Percentiles rank a stretch among this genome's conserved stretches.
Evolutionary conservation across 2,329 filamentous ascomycete species (phyloP).

Genomic region (Pseudocercospora musae): DNA sequence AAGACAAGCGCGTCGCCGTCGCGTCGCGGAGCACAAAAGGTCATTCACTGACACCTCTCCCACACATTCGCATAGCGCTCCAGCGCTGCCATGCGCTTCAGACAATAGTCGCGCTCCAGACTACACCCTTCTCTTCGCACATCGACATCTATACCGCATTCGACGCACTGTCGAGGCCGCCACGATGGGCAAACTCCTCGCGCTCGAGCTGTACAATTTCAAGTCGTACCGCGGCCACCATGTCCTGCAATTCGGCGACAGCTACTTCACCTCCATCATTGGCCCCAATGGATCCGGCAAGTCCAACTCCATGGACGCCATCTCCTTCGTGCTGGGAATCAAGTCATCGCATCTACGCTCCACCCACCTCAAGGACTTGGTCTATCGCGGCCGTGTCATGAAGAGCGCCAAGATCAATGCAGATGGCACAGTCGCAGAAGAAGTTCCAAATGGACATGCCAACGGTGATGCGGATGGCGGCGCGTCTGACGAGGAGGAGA

Average conservation of each 20-base stretch:
- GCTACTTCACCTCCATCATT: slow-evolving; percentile 98
- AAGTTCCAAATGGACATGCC: slow-evolving; percentile 29
- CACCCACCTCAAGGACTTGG: slow-evolving; percentile 85
- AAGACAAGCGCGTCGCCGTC: slow-evolving; percentile 7
- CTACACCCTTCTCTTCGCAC: neutral
- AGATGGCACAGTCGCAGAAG: slow-evolving; percentile 69
- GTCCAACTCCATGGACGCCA: slow-evolving; percentile 99
- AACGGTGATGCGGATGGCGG: slow-evolving; percentile 56
- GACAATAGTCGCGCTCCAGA: neutral
- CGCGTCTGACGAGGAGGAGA: slow-evolving; percentile 44
- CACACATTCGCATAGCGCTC: neutral
- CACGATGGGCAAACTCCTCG: slow-evolving; percentile 92
- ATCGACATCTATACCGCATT: neutral
- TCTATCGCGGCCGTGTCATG: slow-evolving; percentile 91
- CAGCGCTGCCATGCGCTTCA: neutral
- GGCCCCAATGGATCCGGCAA: slow-evolving; percentile 99
- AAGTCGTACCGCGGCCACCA: slow-evolving; percentile 99
- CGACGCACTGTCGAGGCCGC: neutral
- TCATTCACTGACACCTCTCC: neutral
- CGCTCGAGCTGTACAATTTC: slow-evolving; percentile 96
- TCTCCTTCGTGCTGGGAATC: slow-evolving; percentile 97
- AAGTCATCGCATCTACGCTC: slow-evolving; percentile 98
- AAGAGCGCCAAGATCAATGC: slow-evolving; percentile 90
- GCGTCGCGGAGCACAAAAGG: neutral
- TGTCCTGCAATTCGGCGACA: slow-evolving; percentile 89